phyloP scores from a whole-genome alignment of 1,139 yeast species.

The Pichia inconspicua region DNA sequence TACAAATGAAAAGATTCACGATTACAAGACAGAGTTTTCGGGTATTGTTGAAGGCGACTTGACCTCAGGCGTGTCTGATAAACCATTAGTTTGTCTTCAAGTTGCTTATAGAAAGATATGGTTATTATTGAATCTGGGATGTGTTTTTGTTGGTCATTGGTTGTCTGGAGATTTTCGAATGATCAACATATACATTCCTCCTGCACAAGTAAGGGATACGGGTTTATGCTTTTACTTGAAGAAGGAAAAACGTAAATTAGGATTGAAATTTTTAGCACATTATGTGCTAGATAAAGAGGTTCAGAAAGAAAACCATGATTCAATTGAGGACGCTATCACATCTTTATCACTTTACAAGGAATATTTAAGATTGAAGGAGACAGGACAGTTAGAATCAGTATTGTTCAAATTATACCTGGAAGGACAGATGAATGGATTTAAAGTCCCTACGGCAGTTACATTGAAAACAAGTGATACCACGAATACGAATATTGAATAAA shows the following conservation, averaged over 20 bases:
- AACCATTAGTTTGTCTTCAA: conserved; percentile 70
- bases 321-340: conserved; percentile 89
- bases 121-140: conserved; percentile 81
- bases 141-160: conserved; percentile 94
- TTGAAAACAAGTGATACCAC: conserved; percentile 1
- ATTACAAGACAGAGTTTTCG: conserved; percentile 82
- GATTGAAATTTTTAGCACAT: conserved; percentile 86
- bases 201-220: conserved; percentile 80
- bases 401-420: conserved; percentile 66
- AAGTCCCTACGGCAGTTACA: conserved; percentile 39
- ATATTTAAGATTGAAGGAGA: conserved; percentile 51
- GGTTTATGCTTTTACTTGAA: conserved; percentile 69
- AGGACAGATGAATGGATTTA: conserved; percentile 57
- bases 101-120: conserved; percentile 84
- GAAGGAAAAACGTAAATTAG: conserved; percentile 63
- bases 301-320: conserved; percentile 91
- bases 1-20: conserved; percentile 63
- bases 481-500: neutral
- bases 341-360: conserved; percentile 74
- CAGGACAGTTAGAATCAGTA: conserved; percentile 53
- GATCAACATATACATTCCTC: conserved; percentile 84
- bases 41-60: conserved; percentile 93
- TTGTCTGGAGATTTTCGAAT: conserved; percentile 85
- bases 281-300: conserved; percentile 66
- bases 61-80: conserved; percentile 59